Evolutionary conservation across 805 yeast genomes (phyloP), one percentile per base, ranked within the genome.

Genomic region (Sugiyamaella floridensis): DNA sequence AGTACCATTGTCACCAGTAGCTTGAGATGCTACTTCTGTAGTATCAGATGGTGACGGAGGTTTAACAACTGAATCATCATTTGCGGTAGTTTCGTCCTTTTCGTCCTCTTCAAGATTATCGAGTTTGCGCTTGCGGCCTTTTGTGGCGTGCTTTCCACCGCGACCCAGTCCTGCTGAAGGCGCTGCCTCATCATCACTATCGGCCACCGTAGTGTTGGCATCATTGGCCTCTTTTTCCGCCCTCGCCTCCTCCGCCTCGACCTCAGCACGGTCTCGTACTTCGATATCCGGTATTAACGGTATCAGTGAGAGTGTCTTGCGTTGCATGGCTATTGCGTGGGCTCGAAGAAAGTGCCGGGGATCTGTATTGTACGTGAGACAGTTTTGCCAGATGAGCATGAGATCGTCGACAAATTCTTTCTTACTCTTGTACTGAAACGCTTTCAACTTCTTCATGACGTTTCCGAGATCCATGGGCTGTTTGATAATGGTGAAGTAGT

Each of bases 401-500:
- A 93, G 72, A 67, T 93, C 99, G 64, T 87, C 95, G n/a, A 89
- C 96, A 74, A 93, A 93, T 59, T 86, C 95, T 56, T 81, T 77
- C 63, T 93, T 93, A 43, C 89, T 86, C 55, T 77, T 79, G 68
- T 93, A 93, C 60, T 87, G 92, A 56, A 87, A 81, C 4, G 77
- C 73, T 63, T 89, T 89, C 62, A 95, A 71, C 66, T 92, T 93
- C 63, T 89, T 90, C 82, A 89, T 76, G 12, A 95, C 96, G 0
- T 97, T 92, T 63, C 89, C 90, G 59, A 93, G 74, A 65, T 93
- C 99, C 99, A 93, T 93, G 19, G 99, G 98, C 53, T 80, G 81
- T 61, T 89, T 90, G 62, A 93, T 92, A 43, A 93, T 77, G 52
- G 85, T 83, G 58, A 89, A 89, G 69, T 93, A 93, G 65, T 93